phyloP scores from a whole-genome alignment of 139 green algal genomes.

The Tetradesmus obliquus region DNA sequence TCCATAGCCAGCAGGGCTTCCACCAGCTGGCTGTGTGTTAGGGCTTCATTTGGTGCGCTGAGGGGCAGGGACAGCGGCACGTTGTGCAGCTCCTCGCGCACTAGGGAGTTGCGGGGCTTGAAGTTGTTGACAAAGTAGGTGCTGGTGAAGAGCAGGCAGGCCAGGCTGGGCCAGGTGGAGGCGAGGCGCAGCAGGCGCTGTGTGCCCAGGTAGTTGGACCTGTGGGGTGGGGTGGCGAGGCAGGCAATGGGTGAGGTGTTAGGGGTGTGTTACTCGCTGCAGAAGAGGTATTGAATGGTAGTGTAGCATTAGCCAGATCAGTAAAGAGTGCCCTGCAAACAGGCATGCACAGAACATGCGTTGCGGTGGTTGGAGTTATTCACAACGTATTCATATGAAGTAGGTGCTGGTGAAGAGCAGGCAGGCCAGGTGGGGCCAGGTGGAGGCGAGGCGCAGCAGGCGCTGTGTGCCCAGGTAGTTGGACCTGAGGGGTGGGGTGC shows the following conservation, averaged over 20 bases:
- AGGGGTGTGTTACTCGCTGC: too few species aligned
- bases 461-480: slow-evolving; percentile 11
- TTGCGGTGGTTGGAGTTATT: slow-evolving; percentile 27
- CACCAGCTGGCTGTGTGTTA: not conserved
- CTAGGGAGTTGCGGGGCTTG: not conserved
- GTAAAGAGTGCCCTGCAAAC: too few species aligned
- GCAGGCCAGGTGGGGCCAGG: not conserved
- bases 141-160: not conserved
- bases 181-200: not conserved
- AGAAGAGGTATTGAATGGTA: too few species aligned
- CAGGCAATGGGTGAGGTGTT: too few species aligned
- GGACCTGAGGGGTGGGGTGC: not conserved
- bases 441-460: not conserved
- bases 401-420: slow-evolving; percentile 9
- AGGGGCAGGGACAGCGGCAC: not conserved
- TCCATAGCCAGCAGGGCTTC: not conserved
- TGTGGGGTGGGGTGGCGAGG: not conserved
- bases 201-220: slow-evolving; percentile 24
- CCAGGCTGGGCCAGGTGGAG: not conserved
- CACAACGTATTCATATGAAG: too few species aligned
- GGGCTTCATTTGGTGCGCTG: not conserved
- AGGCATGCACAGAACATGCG: too few species aligned
- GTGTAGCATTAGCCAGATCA: too few species aligned
- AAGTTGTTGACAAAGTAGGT: slow-evolving; percentile 41
- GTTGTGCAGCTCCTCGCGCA: not conserved